These are phyloP conservation scores for Aspergillus tamarii DNA, from an alignment of 2,329 filamentous ascomycete genomes.

Conservation along the genomic window DNA sequence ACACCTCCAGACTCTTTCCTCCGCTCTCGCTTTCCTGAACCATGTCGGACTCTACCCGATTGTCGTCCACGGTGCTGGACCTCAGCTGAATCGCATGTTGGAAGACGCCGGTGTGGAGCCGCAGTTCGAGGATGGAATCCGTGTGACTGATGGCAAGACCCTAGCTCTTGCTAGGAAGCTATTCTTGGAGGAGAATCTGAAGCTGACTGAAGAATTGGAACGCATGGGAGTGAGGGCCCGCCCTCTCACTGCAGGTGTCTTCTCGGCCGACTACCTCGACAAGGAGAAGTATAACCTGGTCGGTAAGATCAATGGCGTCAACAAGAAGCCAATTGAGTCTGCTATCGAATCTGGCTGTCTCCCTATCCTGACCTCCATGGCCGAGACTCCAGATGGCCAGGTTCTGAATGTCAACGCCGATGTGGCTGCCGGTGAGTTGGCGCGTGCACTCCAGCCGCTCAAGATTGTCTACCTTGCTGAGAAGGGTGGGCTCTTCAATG, in stretches of 20 bases:
- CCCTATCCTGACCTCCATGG: conserved; percentile 94
- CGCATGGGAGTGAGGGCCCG: conserved; percentile 85
- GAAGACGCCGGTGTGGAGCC: conserved; percentile 91
- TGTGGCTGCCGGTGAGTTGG: conserved; percentile 91
- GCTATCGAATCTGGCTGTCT: conserved; percentile 90
- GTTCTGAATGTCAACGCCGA: conserved; percentile 98
- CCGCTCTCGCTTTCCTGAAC: conserved; percentile 86
- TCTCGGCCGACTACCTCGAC: conserved; percentile 91
- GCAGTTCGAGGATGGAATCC: conserved; percentile 93
- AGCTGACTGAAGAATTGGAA: conserved; percentile 86
- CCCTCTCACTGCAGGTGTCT: conserved; percentile 85
- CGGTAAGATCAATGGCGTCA: conserved; percentile 91
- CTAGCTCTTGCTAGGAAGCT: conserved; percentile 86
- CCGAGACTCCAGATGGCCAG: conserved; percentile 86
- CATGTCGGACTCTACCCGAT: conserved; percentile 94
- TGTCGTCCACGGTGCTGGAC: conserved; percentile 92
- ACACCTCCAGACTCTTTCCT: conserved; percentile 87
- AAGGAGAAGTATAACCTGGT: conserved; percentile 96
- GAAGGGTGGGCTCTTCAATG: conserved; percentile 94
- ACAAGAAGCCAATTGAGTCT: conserved; percentile 85
- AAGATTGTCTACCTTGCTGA: conserved; percentile 99
- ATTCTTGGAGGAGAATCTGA: conserved; percentile 94
- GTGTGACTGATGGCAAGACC: conserved; percentile 94
- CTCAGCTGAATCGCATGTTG: conserved; percentile 89
- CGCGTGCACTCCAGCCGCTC: conserved; percentile 82